Conservation (phyloP, 2,329 filamentous ascomycete species). For the Drechslerella dactyloides region DNA sequence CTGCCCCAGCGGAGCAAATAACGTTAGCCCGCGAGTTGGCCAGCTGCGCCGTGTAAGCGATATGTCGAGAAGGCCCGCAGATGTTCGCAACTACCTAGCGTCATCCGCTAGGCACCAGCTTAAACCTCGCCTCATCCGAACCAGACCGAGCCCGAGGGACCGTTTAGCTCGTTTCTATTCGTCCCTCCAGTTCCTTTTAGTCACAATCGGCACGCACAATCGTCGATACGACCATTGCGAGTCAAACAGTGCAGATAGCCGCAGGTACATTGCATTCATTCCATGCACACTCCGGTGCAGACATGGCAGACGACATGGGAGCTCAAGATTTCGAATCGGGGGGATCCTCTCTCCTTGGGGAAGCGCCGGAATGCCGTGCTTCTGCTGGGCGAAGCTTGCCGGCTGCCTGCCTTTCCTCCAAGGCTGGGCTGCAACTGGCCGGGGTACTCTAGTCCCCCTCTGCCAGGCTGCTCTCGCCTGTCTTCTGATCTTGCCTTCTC, state of each 20-base stretch:
- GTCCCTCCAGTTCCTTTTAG: conserved; percentile 45
- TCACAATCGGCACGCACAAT: conserved; percentile 47
- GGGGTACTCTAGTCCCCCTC: conserved; percentile 30
- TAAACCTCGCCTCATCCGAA: conserved; percentile 48
- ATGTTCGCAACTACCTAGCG: conserved; percentile 28
- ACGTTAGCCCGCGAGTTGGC: conserved; percentile 39
- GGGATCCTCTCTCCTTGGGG: conserved; percentile 23
- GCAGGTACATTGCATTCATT: conserved; percentile 17
- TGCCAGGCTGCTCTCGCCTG: conserved; percentile 19
- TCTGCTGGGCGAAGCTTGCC: conserved; percentile 10
- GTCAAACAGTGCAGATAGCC: conserved; percentile 50
- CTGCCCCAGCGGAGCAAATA: conserved; percentile 49
- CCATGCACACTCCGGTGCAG: too few relatives aligned
- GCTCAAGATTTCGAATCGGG: conserved; percentile 22
- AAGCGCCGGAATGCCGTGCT: conserved; percentile 27
- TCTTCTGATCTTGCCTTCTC: conserved; percentile 21
- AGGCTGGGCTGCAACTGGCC: conserved; percentile 8
- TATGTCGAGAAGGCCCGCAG: conserved; percentile 19
- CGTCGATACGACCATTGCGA: conserved; percentile 39
- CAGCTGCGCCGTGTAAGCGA: conserved; percentile 41
- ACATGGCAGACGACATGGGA: background rate
- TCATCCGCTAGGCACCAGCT: conserved; percentile 49
- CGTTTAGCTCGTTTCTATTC: conserved; percentile 42
- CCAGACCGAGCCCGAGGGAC: conserved; percentile 37
- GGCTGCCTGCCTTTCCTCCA: conserved; percentile 45